Base-by-base conservation (phyloP, 1,284 basidiomycete species). In the Cryptococcus sp. region DNA sequence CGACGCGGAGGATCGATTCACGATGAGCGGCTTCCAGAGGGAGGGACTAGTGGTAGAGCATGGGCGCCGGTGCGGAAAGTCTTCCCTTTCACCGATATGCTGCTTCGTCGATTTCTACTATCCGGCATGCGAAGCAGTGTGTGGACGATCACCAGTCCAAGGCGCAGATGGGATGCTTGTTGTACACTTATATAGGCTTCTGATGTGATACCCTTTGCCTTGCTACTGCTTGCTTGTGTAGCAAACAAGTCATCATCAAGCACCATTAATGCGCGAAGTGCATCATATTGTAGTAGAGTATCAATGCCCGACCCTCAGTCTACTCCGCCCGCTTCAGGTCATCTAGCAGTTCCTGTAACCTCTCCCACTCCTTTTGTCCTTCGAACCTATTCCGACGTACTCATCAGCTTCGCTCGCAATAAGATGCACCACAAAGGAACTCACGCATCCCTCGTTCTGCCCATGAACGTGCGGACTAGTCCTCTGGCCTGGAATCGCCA, bases 401-500 rank as follows among this genome's bases (percentile, higher is more conserved):
- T 15, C 15, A 45, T 35, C 13, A 35, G 30, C 30, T 13, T 35
- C 30, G 30, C 30, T 35, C 3, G 8, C 30, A 35, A 10, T 2
- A 5, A 8, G 2, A 35, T 10, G 30, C 4, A 8, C 2, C 2
- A 13, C 30, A 35, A 8, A 35, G 5, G 3, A 17, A 78, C 78
- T 71, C 58, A 79, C 73, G 72, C 68, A 48, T 70, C 71, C 65
- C 71, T 77, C n/a, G 82, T 83, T 53, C 82, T 66, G 3, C 89
- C 92, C 79, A 93, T 85, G 76, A 97, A 98, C 45, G 87, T 89
- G 72, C 94, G 82, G 54, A 98, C 85, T 57, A 98, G 82, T 61
- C 91, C 95, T 57, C 89, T 83, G 42, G 88, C 92, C 78, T 95
- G 91, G 73, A 90, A 85, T 73, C 82, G 83, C 92, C 94, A 97